These are phyloP conservation scores for Amanita jacksonii DNA, from an alignment of 768 basidiomycete genomes.

Conservation along the genomic window DNA sequence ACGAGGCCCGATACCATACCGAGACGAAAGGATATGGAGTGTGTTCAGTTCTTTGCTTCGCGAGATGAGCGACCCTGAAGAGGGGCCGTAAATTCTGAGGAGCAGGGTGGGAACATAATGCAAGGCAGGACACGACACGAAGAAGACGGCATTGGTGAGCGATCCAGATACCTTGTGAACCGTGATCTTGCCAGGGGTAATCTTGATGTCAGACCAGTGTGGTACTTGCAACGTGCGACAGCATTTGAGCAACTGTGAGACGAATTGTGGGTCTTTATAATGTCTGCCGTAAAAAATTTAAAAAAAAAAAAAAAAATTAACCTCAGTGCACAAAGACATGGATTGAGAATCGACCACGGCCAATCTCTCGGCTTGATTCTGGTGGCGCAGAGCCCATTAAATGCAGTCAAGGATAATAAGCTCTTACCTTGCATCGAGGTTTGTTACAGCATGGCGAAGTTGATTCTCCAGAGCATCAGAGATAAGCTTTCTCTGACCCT, in stretches of 20 bases:
- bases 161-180: slow-evolving; percentile 84
- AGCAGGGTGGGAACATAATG: slow-evolving; percentile 56
- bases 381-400: slow-evolving; percentile 13
- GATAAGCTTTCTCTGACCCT: neutral
- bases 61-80: slow-evolving; percentile 80
- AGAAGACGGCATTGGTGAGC: slow-evolving; percentile 94
- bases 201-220: slow-evolving; percentile 42
- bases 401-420: slow-evolving; percentile 19
- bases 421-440: slow-evolving; percentile 64
- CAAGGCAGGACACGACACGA: slow-evolving; percentile 65
- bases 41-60: slow-evolving; percentile 80
- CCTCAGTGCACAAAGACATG: no score
- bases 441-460: slow-evolving; percentile 44
- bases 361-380: slow-evolving; percentile 4
- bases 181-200: slow-evolving; percentile 39
- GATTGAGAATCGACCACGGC: slow-evolving; percentile 8
- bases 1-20: slow-evolving; percentile 81
- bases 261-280: slow-evolving; percentile 52
- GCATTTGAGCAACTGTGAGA: slow-evolving; percentile 43
- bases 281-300: slow-evolving; percentile 43
- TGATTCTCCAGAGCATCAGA: slow-evolving; percentile 31
- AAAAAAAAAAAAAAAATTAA: no score
- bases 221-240: slow-evolving; percentile 46
- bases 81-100: slow-evolving; percentile 87
- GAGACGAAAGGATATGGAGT: slow-evolving; percentile 82